Evolutionary conservation across 345 rosid species (phyloP).

Genomic region (Melaleuca alternifolia): DNA sequence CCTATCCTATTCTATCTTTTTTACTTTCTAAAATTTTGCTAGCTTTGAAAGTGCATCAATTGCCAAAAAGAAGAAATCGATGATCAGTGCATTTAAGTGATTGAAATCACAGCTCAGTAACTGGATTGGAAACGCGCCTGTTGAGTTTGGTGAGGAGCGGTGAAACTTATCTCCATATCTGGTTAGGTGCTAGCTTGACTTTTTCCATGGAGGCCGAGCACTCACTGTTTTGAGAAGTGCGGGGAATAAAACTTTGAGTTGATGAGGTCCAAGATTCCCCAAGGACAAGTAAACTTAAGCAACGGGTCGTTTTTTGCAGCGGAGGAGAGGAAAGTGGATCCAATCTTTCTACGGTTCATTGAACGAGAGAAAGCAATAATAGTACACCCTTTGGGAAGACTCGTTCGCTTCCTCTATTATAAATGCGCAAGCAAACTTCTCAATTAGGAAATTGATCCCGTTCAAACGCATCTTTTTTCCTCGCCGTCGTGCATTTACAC

Average conservation of each 20-base stretch:
- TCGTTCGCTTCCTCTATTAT: not conserved
- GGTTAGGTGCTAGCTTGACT: too few relatives aligned
- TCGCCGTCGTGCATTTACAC: not conserved
- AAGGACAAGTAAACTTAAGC: too few relatives aligned
- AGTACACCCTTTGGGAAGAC: not conserved
- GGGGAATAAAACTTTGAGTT: too few relatives aligned
- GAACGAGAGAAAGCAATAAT: not conserved
- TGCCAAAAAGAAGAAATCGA: not conserved
- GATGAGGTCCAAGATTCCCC: too few relatives aligned
- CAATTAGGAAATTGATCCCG: not conserved
- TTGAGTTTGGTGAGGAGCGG: accelerated
- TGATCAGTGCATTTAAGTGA: not conserved
- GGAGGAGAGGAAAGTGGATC: too few relatives aligned
- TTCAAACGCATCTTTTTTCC: not conserved
- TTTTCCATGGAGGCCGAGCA: too few relatives aligned
- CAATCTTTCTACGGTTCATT: not conserved
- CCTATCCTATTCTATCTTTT: too few relatives aligned
- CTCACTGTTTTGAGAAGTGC: too few relatives aligned
- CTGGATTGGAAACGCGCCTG: accelerated
- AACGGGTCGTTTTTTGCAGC: too few relatives aligned
- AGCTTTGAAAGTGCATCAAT: not conserved
- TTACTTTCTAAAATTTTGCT: too few relatives aligned
- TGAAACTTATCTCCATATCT: not conserved
- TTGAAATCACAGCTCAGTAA: not conserved
- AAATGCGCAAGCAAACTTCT: not conserved